Percentiles rank a stretch among this genome's conserved stretches.
phyloP scores from a whole-genome alignment of 805 yeast species.

The Cyberlindnera euphorbiiphila region DNA sequence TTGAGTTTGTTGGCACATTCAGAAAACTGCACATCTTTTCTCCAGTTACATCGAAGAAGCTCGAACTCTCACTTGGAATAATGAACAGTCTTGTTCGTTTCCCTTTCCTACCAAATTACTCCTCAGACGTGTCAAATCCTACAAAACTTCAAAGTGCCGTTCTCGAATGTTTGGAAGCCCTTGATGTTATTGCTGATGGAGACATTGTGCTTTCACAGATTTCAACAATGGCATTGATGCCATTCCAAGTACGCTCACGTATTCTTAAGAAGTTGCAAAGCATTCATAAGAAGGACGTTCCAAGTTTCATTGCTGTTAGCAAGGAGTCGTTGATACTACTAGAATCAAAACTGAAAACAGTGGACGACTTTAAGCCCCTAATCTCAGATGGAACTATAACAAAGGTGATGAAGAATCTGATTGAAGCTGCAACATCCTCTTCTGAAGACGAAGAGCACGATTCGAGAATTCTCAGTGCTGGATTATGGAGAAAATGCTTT shows the following conservation, averaged over 20 bases:
- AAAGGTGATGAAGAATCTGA: slow-evolving; percentile 45
- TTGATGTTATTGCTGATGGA: slow-evolving; percentile 34
- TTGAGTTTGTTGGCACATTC: slow-evolving; percentile 52
- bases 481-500: slow-evolving; percentile 56
- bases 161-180: slow-evolving; percentile 41
- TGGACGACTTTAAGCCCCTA: slow-evolving; percentile 32
- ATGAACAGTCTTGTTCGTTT: slow-evolving; percentile 66
- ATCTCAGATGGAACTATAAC: slow-evolving; percentile 42
- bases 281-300: slow-evolving; percentile 41
- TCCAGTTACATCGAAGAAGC: slow-evolving; percentile 29
- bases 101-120: slow-evolving; percentile 62
- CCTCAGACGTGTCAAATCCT: slow-evolving; percentile 50
- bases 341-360: slow-evolving; percentile 31
- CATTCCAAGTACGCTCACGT: slow-evolving; percentile 56
- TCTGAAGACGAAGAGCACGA: slow-evolving; percentile 31
- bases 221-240: slow-evolving; percentile 49
- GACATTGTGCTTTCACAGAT: slow-evolving; percentile 51
- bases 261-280: slow-evolving; percentile 51
- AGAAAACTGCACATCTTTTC: slow-evolving; percentile 41
- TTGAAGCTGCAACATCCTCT: slow-evolving; percentile 48
- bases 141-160: slow-evolving; percentile 64
- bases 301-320: slow-evolving; percentile 62
- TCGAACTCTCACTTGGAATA: slow-evolving; percentile 50
- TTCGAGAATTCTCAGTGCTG: slow-evolving; percentile 16
- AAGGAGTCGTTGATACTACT: slow-evolving; percentile 42